A percentile compares a stretch with the other conserved stretches of the same genome.
These are phyloP conservation scores for Agarophyton chilense DNA, from an alignment of 23 red algal species.

Conservation along the genomic window DNA sequence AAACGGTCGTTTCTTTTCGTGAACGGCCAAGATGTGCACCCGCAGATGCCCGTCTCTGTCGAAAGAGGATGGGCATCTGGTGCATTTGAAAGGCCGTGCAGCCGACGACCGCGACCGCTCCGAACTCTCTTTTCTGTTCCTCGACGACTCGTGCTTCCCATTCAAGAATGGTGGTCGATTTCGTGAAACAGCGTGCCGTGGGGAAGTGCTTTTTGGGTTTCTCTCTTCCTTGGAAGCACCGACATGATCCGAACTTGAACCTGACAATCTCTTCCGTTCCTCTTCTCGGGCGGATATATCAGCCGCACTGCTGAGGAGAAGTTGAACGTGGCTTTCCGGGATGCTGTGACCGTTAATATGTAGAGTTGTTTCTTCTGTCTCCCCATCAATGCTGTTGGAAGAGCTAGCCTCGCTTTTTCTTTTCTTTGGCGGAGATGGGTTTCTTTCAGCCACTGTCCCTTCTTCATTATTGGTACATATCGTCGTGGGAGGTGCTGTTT, in stretches of 20 bases:
- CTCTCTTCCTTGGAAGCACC: neutral
- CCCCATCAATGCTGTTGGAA: neutral
- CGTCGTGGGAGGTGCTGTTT: neutral
- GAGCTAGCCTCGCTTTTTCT: neutral
- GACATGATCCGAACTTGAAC: conserved; percentile 12
- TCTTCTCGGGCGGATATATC: conserved; percentile 51
- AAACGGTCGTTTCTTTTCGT: conserved; percentile 80
- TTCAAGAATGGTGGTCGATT: neutral
- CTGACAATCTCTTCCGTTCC: conserved; percentile 17
- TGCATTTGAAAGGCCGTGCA: conserved; percentile 62
- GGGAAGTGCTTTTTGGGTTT: neutral
- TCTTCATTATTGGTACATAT: neutral
- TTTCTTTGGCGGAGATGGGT: neutral
- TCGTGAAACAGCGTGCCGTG: neutral
- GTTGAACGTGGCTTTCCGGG: conserved; percentile 65
- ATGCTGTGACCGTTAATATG: conserved; percentile 63
- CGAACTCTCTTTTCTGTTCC: conserved; percentile 21
- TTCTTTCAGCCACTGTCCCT: neutral
- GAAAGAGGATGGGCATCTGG: conserved; percentile 65
- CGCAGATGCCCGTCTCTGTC: conserved; percentile 70
- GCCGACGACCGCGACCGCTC: conserved; percentile 47
- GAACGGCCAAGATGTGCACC: conserved; percentile 71
- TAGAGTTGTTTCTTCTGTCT: conserved; percentile 22
- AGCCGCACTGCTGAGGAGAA: conserved; percentile 57
- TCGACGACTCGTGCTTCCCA: conserved; percentile 10